A percentile compares a stretch with the other conserved stretches of the same genome.
These are phyloP conservation scores for Entrophospora sp. DNA, from an alignment of 192 early-diverging fungal species.

Conservation along the genomic window DNA sequence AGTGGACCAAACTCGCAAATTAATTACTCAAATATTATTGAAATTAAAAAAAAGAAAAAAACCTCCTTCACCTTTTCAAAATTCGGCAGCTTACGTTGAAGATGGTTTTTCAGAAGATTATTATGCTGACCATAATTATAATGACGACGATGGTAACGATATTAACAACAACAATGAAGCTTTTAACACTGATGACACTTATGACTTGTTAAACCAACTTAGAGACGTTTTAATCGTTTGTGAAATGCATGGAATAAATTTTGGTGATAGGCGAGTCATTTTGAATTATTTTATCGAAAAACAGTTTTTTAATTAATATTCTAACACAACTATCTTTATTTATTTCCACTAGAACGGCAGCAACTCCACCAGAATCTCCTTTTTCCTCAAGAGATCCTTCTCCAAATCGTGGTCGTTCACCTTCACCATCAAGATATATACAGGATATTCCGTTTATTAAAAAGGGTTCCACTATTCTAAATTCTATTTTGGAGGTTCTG, in stretches of 20 bases:
- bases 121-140: neutral
- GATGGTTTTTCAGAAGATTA: neutral
- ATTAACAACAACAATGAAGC: neutral
- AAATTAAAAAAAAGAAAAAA: slow-evolving; percentile 20
- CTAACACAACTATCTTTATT: neutral
- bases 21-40: slow-evolving; percentile 6
- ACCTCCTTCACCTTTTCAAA: slow-evolving; percentile 12
- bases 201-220: slow-evolving; percentile 16
- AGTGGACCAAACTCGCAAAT: slow-evolving; percentile 14
- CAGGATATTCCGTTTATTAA: neutral
- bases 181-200: slow-evolving; percentile 15
- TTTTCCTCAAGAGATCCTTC: slow-evolving; percentile 15
- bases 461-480: slow-evolving; percentile 16
- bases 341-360: neutral
- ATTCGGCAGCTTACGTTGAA: neutral
- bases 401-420: slow-evolving; percentile 14
- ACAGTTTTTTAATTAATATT: neutral
- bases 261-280: slow-evolving; percentile 11
- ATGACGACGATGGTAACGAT: neutral
- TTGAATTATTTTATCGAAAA: neutral
- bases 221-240: slow-evolving; percentile 15
- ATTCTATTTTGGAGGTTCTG: slow-evolving; percentile 34
- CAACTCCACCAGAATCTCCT: slow-evolving; percentile 12
- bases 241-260: slow-evolving; percentile 1
- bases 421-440: neutral